Evolutionary conservation across 257 asterid species (phyloP), one percentile per base, ranked within the genome.

Genomic region (Nyctanthes arbortristis): DNA sequence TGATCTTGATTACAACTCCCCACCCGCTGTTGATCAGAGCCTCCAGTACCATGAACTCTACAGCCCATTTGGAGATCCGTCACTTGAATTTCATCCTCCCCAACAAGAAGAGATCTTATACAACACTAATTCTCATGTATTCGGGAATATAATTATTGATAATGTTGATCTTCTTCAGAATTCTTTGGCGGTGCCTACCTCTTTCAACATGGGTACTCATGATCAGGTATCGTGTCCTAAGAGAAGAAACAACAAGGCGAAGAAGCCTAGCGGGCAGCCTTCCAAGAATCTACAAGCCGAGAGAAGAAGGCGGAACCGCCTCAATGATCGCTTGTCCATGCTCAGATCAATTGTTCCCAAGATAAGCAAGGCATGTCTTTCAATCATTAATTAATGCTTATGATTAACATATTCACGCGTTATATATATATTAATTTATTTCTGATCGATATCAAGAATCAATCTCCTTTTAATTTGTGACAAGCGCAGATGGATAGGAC

Each of bases 401-500:
- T n/a, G n/a, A n/a, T n/a, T n/a, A n/a, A n/a, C n/a, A n/a, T n/a
- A n/a, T n/a, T n/a, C n/a, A n/a, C n/a, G n/a, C n/a, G n/a, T n/a
- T n/a, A n/a, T n/a, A n/a, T n/a, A n/a, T n/a, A n/a, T n/a, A n/a
- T n/a, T n/a, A n/a, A n/a, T n/a, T n/a, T n/a, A n/a, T n/a, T n/a
- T n/a, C n/a, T n/a, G n/a, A n/a, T n/a, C n/a, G n/a, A n/a, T n/a
- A n/a, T n/a, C n/a, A n/a, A n/a, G n/a, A n/a, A n/a, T n/a, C n/a
- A n/a, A n/a, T n/a, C n/a, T n/a, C n/a, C n/a, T n/a, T n/a, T n/a
- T n/a, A n/a, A n/a, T 49, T 49, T 22, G 7, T 22, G 5, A 35
- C 59, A n/a, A n/a, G n/a, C n/a, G 69, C 79, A 91, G 97, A 91
- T 91, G 97, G 97, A 89, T 60, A 84, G 96, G 45, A 87, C 97